Conservation (phyloP, 1,139 yeast species). For the Geotrichum restrictum region DNA sequence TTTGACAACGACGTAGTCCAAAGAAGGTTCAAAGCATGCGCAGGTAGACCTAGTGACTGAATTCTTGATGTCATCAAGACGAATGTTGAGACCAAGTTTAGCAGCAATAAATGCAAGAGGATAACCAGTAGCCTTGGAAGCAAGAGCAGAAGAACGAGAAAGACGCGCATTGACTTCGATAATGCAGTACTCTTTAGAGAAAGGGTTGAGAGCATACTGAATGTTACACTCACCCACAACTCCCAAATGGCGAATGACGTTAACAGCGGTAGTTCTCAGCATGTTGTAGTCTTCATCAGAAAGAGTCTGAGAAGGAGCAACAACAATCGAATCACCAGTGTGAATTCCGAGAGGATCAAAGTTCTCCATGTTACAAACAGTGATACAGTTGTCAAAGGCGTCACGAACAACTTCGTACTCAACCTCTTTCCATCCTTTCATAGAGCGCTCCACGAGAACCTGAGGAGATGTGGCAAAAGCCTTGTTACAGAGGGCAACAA, state of each 20-base stretch:
- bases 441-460: constrained; percentile 90
- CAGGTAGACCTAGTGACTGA: constrained; percentile 94
- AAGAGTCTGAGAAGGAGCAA: constrained; percentile 96
- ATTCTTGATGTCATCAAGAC: constrained; percentile 87
- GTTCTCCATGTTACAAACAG: constrained; percentile 99
- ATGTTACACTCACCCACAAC: constrained; percentile 99
- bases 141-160: constrained; percentile 95
- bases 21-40: constrained; percentile 94
- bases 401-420: constrained; percentile 99
- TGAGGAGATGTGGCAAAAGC: constrained; percentile 97
- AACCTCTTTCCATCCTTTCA: constrained; percentile 98
- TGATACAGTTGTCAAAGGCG: constrained; percentile 92
- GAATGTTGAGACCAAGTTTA: constrained; percentile 87
- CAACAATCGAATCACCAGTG: constrained; percentile 98
- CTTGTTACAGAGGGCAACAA: constrained; percentile 76
- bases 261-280: constrained; percentile 96
- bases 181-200: constrained; percentile 87
- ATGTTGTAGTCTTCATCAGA: constrained; percentile 96
- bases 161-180: constrained; percentile 97
- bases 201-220: constrained; percentile 91
- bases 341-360: constrained; percentile 97
- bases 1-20: constrained; percentile 94
- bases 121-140: constrained; percentile 97
- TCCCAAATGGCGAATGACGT: constrained; percentile 94
- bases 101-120: constrained; percentile 99